Percentiles rank a stretch among this genome's conserved stretches.
phyloP scores from a whole-genome alignment of 129 eudicot species.

The Chrysanthemum lavandulifolium region DNA sequence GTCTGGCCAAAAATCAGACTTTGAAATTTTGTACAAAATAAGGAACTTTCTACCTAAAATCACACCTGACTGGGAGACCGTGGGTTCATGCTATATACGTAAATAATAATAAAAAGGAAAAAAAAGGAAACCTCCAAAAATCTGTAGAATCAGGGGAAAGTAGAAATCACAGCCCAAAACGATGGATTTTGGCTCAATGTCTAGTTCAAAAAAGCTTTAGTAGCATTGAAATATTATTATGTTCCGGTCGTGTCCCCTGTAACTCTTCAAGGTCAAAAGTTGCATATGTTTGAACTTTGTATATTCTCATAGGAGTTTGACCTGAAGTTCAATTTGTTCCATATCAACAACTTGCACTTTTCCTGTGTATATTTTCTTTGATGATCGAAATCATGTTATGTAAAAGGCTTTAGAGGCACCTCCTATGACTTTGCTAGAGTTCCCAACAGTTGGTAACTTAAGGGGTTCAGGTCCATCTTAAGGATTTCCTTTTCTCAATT shows the following conservation, averaged over 20 bases:
- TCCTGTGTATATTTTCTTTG: no score
- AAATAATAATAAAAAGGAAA: no score
- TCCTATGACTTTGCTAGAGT: neutral
- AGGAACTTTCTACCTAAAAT: no score
- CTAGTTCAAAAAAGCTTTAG: neutral
- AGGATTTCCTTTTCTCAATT: neutral
- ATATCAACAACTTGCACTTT: neutral
- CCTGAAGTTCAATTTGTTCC: neutral
- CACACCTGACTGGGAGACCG: no score
- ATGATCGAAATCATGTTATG: neutral
- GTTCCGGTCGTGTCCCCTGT: neutral
- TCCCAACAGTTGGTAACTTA: slow-evolving; percentile 1
- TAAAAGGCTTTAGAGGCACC: neutral
- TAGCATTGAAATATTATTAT: neutral
- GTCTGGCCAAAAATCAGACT: neutral
- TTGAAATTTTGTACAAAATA: neutral
- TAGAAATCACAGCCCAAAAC: no score
- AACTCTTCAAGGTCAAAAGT: neutral
- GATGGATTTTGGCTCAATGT: neutral
- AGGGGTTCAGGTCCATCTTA: neutral
- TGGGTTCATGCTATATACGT: no score
- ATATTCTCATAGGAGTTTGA: neutral
- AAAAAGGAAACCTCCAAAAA: no score
- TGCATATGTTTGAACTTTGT: neutral
- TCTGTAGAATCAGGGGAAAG: no score